These are phyloP conservation scores for Gryganskiella cystojenkinii DNA, from an alignment of 192 early-diverging fungal genomes.

Conservation along the genomic window DNA sequence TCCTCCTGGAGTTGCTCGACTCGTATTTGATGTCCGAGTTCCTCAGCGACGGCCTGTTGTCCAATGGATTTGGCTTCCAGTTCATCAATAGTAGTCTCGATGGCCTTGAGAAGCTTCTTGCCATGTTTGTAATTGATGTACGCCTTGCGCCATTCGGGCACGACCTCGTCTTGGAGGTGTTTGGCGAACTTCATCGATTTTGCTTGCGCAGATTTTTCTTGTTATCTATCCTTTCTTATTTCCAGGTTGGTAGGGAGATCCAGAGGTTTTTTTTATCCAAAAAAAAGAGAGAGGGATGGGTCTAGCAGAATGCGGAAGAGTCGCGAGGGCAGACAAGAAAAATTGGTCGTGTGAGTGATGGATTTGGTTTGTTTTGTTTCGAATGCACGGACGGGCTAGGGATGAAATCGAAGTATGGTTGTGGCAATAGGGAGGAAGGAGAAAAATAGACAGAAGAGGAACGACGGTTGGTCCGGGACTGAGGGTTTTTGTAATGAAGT, in stretches of 20 bases:
- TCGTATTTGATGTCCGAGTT: neutral
- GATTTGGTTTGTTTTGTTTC: no score
- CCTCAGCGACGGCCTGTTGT: neutral
- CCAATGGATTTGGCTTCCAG: neutral
- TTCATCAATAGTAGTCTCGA: constrained; percentile 26
- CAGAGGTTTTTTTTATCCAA: no score
- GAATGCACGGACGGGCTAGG: no score
- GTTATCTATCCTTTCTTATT: no score
- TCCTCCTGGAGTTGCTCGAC: neutral
- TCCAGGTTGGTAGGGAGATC: no score
- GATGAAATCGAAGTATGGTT: no score
- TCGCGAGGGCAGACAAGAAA: no score
- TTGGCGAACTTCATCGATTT: constrained; percentile 51
- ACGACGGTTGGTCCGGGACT: neutral
- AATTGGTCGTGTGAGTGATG: no score
- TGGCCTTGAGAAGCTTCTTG: constrained; percentile 66
- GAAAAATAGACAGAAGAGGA: neutral
- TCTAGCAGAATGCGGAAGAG: neutral
- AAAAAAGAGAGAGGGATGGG: neutral
- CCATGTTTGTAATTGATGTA: constrained; percentile 71
- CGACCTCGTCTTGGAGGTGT: constrained; percentile 41
- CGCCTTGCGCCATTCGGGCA: constrained; percentile 53
- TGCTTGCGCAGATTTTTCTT: no score
- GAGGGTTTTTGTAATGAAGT: neutral
- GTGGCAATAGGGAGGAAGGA: no score